phyloP scores from a whole-genome alignment of 2,329 filamentous ascomycete species.

The Penicillium psychrosexuale region DNA sequence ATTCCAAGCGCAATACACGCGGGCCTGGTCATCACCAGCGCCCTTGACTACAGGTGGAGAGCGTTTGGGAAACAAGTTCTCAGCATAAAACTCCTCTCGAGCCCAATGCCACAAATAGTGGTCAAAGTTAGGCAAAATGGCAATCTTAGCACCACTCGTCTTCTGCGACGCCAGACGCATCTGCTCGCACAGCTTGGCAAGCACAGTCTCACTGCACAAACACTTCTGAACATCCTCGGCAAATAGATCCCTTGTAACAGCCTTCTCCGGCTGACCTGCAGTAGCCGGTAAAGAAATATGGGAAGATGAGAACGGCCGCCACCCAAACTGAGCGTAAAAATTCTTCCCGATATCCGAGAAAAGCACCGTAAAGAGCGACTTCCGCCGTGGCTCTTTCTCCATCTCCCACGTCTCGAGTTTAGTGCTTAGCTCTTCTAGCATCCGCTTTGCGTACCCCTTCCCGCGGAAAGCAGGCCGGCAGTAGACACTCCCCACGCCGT shows the following conservation, averaged over 20 bases:
- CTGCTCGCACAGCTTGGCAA: conserved; percentile 61
- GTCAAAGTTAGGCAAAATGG: conserved; percentile 65
- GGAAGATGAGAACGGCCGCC: conserved; percentile 69
- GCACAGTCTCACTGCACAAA: conserved; percentile 62
- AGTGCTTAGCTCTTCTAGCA: conserved; percentile 65
- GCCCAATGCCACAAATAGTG: conserved; percentile 74
- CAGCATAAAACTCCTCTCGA: conserved; percentile 74
- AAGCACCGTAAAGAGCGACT: conserved; percentile 68
- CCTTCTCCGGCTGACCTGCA: conserved; percentile 19
- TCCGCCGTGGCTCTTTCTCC: conserved; percentile 39
- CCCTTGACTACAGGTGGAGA: conserved; percentile 61
- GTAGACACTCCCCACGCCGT: conserved; percentile 80
- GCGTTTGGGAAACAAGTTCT: conserved; percentile 56
- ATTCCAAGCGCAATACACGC: conserved; percentile 43
- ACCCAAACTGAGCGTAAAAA: conserved; percentile 76
- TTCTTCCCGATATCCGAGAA: conserved; percentile 82
- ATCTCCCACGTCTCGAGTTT: conserved; percentile 54
- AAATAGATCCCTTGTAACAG: conserved; percentile 29
- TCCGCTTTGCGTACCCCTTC: conserved; percentile 71
- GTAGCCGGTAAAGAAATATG: conserved; percentile 64
- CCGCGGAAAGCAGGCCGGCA: conserved; percentile 65
- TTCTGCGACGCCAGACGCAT: conserved; percentile 50
- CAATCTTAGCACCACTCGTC: conserved; percentile 54
- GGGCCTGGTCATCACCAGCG: conserved; percentile 55
- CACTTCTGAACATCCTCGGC: conserved; percentile 33